phyloP scores from a whole-genome alignment of 495 filamentous ascomycete genomes.

The Penicillium diatomitis region DNA sequence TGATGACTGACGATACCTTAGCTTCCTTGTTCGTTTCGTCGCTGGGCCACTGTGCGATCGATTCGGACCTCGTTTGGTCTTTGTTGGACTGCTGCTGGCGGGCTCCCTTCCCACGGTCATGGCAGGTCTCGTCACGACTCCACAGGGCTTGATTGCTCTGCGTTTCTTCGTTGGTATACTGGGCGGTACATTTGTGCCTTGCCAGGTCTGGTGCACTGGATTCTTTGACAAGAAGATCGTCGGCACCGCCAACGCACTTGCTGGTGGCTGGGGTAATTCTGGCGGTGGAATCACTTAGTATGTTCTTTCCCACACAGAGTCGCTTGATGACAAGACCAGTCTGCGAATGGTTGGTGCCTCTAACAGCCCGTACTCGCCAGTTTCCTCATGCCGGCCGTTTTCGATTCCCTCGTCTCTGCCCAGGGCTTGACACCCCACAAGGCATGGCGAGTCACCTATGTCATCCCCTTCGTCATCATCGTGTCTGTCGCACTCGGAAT shows the following conservation, averaged over 20 bases:
- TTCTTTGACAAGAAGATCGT: conserved; percentile 97
- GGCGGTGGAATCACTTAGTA: conserved; percentile 76
- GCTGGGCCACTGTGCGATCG: conserved; percentile 79
- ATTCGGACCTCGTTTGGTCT: conserved; percentile 74
- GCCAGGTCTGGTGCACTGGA: conserved; percentile 91
- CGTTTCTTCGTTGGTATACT: conserved; percentile 93
- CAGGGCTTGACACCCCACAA: conserved; percentile 51
- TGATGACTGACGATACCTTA: conserved; percentile 25
- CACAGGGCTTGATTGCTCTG: conserved; percentile 61
- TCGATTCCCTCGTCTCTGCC: conserved; percentile 61
- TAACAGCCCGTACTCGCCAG: conserved; percentile 22
- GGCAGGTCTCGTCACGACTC: conserved; percentile 64
- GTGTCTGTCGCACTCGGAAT: conserved; percentile 54
- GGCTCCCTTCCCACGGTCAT: conserved; percentile 78
- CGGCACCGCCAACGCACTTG: conserved; percentile 79
- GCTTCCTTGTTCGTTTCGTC: conserved; percentile 70
- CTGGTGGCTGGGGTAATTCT: conserved; percentile 80
- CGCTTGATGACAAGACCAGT: background rate
- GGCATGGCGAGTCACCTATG: conserved; percentile 78
- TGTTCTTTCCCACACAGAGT: conserved; percentile 1
- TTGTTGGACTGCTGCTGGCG: conserved; percentile 62
- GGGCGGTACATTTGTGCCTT: conserved; percentile 85
- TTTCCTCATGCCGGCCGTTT: conserved; percentile 92
- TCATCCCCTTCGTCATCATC: conserved; percentile 76
- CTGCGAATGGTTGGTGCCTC: background rate